phyloP scores from a whole-genome alignment of 169 alveolate species.

The Plasmodium vinckei region DNA sequence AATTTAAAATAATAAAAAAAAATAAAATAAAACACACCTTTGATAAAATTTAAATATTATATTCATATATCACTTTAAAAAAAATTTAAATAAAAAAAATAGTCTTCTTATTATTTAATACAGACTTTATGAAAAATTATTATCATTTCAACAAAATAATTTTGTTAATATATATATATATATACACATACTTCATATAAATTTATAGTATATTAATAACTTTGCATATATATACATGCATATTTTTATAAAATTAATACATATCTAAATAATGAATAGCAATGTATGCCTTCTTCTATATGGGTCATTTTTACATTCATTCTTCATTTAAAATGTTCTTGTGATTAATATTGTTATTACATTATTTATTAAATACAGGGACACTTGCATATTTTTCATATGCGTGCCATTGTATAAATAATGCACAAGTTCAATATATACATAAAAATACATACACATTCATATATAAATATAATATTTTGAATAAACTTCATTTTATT shows the following conservation, averaged over 20 bases:
- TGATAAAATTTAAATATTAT: slow-evolving; percentile 24
- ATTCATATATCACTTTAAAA: slow-evolving; percentile 27
- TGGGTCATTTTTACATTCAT: no score
- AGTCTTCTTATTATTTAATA: slow-evolving; percentile 1
- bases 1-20: slow-evolving; percentile 7
- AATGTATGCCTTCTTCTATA: no score
- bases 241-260: no score
- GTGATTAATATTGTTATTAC: no score
- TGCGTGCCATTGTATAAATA: neutral
- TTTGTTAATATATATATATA: neutral
- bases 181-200: neutral
- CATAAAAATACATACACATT: neutral
- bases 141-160: neutral
- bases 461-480: neutral
- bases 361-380: no score
- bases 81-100: slow-evolving; percentile 12
- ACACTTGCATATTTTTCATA: no score
- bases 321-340: no score
- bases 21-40: neutral
- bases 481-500: neutral
- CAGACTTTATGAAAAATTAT: slow-evolving; percentile 9
- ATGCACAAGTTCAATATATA: neutral
- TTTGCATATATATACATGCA: neutral
- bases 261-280: no score
- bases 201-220: neutral